Conservation (phyloP, 495 filamentous ascomycete genomes). For the Poronia punctata region DNA sequence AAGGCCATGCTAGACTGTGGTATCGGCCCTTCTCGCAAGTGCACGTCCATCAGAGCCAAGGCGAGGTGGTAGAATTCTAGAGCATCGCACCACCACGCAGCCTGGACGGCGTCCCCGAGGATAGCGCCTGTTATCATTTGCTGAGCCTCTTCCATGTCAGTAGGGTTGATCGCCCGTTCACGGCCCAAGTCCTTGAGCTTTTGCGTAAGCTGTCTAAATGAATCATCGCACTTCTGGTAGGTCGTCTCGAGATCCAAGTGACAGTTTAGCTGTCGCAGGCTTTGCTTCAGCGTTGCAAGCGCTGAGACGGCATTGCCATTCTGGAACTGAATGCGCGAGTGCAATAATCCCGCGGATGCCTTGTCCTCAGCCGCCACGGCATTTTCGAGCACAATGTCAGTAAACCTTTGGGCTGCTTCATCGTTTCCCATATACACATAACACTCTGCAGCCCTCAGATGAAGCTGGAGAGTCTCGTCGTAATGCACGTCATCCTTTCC, state of each 20-base stretch:
- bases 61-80: slow-evolving; percentile 70
- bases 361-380: slow-evolving; percentile 66
- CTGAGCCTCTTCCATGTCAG: slow-evolving; percentile 43
- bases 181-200: slow-evolving; percentile 55
- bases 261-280: slow-evolving; percentile 59
- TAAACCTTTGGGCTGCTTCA: slow-evolving; percentile 53
- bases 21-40: slow-evolving; percentile 58
- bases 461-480: slow-evolving; percentile 72
- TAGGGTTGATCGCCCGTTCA: slow-evolving; percentile 45
- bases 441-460: slow-evolving; percentile 72
- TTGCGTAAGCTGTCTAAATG: slow-evolving; percentile 55
- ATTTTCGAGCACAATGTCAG: slow-evolving; percentile 56
- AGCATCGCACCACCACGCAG: slow-evolving; percentile 77
- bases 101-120: slow-evolving; percentile 66
- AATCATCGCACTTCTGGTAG: slow-evolving; percentile 66
- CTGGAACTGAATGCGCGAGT: slow-evolving; percentile 68
- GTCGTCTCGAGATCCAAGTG: slow-evolving; percentile 56
- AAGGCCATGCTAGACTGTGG: slow-evolving; percentile 72
- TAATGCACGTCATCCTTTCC: slow-evolving; percentile 65
- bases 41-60: slow-evolving; percentile 62
- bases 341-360: slow-evolving; percentile 69
- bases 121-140: slow-evolving; percentile 64
- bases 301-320: slow-evolving; percentile 61
- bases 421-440: slow-evolving; percentile 67
- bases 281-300: slow-evolving; percentile 59